Evolutionary conservation across 2,329 filamentous ascomycete genomes (phyloP).

Genomic region (Fusarium avenaceum): DNA sequence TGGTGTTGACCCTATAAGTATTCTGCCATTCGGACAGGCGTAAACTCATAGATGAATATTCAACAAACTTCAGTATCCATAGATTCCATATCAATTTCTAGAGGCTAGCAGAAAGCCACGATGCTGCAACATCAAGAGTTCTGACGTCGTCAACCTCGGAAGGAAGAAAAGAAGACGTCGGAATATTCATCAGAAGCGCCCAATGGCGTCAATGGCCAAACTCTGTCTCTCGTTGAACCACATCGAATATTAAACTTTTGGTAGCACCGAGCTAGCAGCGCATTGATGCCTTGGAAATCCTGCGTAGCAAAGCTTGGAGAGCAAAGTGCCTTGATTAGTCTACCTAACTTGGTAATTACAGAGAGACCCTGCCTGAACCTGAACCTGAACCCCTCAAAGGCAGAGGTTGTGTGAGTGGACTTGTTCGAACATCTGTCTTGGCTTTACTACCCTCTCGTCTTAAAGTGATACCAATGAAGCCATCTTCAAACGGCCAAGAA

Average conservation of each 20-base stretch:
- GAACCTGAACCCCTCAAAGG: constrained; percentile 22
- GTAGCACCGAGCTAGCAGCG: constrained; percentile 20
- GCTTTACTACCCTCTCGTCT: constrained; percentile 16
- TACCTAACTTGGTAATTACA: constrained; percentile 1
- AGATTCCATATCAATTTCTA: constrained; percentile 4
- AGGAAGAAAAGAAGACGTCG: constrained; percentile 21
- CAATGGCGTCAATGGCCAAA: constrained; percentile 37
- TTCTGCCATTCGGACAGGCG: no score
- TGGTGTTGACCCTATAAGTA: not conserved
- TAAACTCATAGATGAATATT: not conserved
- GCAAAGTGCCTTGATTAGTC: not conserved
- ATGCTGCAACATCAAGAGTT: constrained; percentile 10
- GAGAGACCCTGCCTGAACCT: constrained; percentile 3
- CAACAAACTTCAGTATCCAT: not conserved
- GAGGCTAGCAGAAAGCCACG: constrained; percentile 21
- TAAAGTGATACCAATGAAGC: not conserved
- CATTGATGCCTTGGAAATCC: constrained; percentile 37
- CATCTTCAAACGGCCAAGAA: not conserved
- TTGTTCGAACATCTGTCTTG: constrained; percentile 34
- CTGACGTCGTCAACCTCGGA: constrained; percentile 25
- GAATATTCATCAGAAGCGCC: constrained; percentile 26
- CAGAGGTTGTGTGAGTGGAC: constrained; percentile 22
- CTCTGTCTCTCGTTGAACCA: constrained; percentile 10
- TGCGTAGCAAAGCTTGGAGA: constrained; percentile 3
- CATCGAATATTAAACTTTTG: constrained; percentile 12